These are phyloP conservation scores for Aspergillus sergii DNA, from an alignment of 2,329 filamentous ascomycete species.

Conservation along the genomic window DNA sequence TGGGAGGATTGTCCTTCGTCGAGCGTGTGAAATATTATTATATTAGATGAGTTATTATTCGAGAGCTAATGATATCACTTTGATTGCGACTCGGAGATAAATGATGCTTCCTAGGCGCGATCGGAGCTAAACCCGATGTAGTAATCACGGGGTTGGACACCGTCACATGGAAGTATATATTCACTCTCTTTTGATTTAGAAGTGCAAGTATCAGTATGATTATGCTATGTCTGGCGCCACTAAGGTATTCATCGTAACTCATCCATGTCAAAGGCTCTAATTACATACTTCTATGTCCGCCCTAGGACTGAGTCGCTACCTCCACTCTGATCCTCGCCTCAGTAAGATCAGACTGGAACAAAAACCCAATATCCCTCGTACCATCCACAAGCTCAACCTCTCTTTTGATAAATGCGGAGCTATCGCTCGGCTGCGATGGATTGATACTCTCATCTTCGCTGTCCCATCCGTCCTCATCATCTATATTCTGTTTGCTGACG, in stretches of 20 bases:
- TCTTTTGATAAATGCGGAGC: slow-evolving; percentile 67
- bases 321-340: slow-evolving; percentile 75
- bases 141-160: slow-evolving; percentile 1
- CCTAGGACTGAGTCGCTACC: slow-evolving; percentile 15
- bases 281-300: neutral
- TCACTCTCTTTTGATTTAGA: neutral
- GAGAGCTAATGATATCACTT: slow-evolving; percentile 8
- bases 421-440: slow-evolving; percentile 38
- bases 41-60: neutral
- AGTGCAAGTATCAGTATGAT: neutral
- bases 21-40: neutral
- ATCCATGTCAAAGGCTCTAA: neutral
- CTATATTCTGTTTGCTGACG: slow-evolving; percentile 64
- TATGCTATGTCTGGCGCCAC: neutral
- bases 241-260: neutral
- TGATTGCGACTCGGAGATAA: neutral
- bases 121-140: slow-evolving; percentile 10
- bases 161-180: neutral
- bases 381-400: slow-evolving; percentile 80
- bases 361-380: slow-evolving; percentile 79
- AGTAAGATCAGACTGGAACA: slow-evolving; percentile 66
- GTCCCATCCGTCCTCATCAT: slow-evolving; percentile 52
- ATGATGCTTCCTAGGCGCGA: neutral
- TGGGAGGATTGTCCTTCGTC: neutral
- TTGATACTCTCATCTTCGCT: slow-evolving; percentile 45